A percentile compares a stretch with the other conserved stretches of the same genome.
Conservation (phyloP, 768 basidiomycete species). For the Boletellus emodensis region DNA sequence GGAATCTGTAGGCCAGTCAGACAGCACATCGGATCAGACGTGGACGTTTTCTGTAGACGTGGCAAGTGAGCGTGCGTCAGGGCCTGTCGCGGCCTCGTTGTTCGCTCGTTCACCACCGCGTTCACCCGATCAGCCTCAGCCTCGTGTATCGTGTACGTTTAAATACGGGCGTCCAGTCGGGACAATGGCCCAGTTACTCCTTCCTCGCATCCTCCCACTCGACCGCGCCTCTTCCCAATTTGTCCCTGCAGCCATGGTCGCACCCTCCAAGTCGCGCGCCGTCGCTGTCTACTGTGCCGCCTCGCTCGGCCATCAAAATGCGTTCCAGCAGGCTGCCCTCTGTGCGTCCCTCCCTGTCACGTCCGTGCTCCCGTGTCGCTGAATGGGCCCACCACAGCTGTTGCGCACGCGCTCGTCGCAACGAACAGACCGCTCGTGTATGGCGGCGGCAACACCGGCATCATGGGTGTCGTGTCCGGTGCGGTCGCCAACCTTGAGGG, state of each 20-base stretch:
- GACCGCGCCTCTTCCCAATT: neutral
- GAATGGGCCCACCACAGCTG: constrained; percentile 38
- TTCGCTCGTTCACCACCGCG: constrained; percentile 4
- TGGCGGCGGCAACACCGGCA: constrained; percentile 77
- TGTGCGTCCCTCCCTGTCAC: constrained; percentile 47
- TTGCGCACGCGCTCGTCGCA: constrained; percentile 68
- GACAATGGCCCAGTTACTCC: constrained; percentile 11
- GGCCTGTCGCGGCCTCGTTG: constrained; percentile 21
- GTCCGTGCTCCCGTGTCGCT: neutral
- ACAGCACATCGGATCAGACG: no score
- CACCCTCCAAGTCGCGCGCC: constrained; percentile 33
- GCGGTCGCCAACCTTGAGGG: constrained; percentile 55
- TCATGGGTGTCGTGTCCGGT: constrained; percentile 82
- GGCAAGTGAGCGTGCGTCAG: no score
- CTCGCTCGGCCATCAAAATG: constrained; percentile 56
- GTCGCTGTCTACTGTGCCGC: constrained; percentile 88
- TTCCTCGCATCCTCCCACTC: no score
- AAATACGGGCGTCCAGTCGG: constrained; percentile 17
- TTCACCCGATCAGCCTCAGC: constrained; percentile 13
- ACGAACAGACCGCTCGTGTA: constrained; percentile 69
- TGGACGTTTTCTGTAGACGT: no score
- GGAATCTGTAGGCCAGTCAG: neutral
- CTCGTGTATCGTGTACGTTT: constrained; percentile 16
- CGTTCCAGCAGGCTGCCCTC: constrained; percentile 62
- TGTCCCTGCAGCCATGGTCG: constrained; percentile 23